Conservation (phyloP, 2,329 filamentous ascomycete genomes). For the Albophoma yamanashiensis region DNA sequence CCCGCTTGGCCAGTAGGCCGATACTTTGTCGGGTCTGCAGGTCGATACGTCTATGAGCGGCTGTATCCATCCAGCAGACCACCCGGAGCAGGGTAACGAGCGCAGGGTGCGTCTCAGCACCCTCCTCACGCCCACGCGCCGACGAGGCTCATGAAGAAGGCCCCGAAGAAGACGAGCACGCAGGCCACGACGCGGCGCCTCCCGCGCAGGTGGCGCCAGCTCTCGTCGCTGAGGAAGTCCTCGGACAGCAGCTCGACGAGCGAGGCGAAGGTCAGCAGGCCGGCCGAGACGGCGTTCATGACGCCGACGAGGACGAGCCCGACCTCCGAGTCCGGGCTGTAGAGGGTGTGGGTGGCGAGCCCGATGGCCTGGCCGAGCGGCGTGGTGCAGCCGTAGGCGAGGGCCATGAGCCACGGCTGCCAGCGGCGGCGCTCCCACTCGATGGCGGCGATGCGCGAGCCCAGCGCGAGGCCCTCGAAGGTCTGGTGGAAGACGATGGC, state of each 20-base stretch:
- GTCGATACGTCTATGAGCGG: neutral
- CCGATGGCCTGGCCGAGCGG: constrained; percentile 67
- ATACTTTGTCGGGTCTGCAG: neutral
- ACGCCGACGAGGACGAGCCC: constrained; percentile 62
- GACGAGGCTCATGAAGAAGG: constrained; percentile 52
- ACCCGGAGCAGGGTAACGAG: neutral
- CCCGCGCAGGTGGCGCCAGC: constrained; percentile 45
- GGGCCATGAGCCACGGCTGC: constrained; percentile 46
- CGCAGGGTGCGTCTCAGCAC: neutral
- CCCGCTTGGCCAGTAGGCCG: neutral
- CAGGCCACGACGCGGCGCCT: constrained; percentile 43
- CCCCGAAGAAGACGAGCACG: constrained; percentile 45
- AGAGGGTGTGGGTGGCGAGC: constrained; percentile 56
- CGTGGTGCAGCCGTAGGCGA: constrained; percentile 49
- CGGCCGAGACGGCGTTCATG: constrained; percentile 64
- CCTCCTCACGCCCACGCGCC: constrained; percentile 47
- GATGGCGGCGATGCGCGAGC: constrained; percentile 51
- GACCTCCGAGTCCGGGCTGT: constrained; percentile 54
- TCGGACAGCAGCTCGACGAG: constrained; percentile 63
- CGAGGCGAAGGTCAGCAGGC: constrained; percentile 60
- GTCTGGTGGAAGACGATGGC: constrained; percentile 67
- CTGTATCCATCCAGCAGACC: neutral
- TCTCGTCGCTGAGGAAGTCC: constrained; percentile 57
- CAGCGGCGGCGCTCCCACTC: constrained; percentile 25
- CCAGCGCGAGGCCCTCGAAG: constrained; percentile 49